A percentile compares a stretch with the other conserved stretches of the same genome.
These are phyloP conservation scores for Suhomyces canberraensis DNA, from an alignment of 805 yeast genomes.

Conservation along the genomic window DNA sequence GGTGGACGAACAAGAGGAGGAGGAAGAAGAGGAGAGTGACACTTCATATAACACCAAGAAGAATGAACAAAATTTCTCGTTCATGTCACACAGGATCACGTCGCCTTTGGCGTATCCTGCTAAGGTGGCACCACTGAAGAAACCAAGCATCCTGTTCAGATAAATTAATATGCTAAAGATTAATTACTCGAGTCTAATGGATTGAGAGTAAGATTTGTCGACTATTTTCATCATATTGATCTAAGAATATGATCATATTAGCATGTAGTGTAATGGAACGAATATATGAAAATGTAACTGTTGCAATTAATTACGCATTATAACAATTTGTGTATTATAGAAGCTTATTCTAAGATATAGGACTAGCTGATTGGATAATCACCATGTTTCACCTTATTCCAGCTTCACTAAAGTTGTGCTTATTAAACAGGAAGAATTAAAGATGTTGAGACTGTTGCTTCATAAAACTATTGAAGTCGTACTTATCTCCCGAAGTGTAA, in stretches of 20 bases:
- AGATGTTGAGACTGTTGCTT: slow-evolving; percentile 23
- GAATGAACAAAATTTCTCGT: background rate
- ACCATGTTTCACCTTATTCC: no score
- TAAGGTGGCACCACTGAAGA: background rate
- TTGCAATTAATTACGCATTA: background rate
- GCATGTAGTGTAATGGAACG: no score
- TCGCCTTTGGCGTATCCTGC: background rate
- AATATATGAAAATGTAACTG: background rate
- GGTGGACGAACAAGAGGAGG: slow-evolving; percentile 18
- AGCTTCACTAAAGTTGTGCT: no score
- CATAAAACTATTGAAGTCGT: slow-evolving; percentile 39
- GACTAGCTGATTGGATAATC: no score
- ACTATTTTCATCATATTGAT: no score
- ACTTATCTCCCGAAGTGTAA: slow-evolving; percentile 27
- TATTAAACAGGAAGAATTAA: no score
- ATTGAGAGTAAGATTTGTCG: no score
- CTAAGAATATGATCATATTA: no score
- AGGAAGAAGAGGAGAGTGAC: slow-evolving; percentile 8
- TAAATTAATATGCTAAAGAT: slow-evolving; percentile 1
- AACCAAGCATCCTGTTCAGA: slow-evolving; percentile 2
- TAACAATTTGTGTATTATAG: no score
- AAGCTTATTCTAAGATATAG: no score
- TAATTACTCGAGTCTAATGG: no score
- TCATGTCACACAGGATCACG: background rate
- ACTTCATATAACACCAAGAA: background rate